A percentile compares a stretch with the other conserved stretches of the same genome.
phyloP scores from a whole-genome alignment of 1,284 basidiomycete genomes.

The Afroboletus lepidellus region DNA sequence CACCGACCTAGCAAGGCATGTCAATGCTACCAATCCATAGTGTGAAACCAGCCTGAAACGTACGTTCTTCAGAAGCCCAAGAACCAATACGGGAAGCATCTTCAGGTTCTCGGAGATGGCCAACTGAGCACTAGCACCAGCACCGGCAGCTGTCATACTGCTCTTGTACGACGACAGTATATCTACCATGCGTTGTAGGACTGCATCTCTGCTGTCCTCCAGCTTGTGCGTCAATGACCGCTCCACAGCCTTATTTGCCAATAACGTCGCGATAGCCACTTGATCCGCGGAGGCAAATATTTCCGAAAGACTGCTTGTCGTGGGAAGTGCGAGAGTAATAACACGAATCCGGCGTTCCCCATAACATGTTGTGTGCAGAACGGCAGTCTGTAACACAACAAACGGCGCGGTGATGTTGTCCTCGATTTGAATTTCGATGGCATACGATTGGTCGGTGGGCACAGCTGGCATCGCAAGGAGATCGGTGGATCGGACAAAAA shows the following conservation, averaged over 20 bases:
- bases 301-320: conserved; percentile 90
- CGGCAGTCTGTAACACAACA: conserved; percentile 94
- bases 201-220: conserved; percentile 91
- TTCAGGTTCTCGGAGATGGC: conserved; percentile 92
- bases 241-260: conserved; percentile 98
- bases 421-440: conserved; percentile 96
- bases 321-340: conserved; percentile 89
- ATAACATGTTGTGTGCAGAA: conserved; percentile 94
- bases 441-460: conserved; percentile 95
- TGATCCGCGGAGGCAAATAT: conserved; percentile 96
- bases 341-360: conserved; percentile 97
- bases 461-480: conserved; percentile 95
- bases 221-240: conserved; percentile 86
- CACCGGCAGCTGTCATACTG: conserved; percentile 92
- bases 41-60: conserved; percentile 23
- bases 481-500: conserved; percentile 98
- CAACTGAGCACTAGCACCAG: conserved; percentile 92
- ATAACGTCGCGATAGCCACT: conserved; percentile 83
- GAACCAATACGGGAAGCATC: conserved; percentile 86
- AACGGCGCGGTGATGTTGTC: conserved; percentile 92
- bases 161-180: conserved; percentile 92
- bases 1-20: conserved; percentile 63
- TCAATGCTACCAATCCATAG: conserved; percentile 4
- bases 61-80: conserved; percentile 94
- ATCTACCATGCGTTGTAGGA: conserved; percentile 89